Percentiles rank a stretch among this genome's conserved stretches.
phyloP scores from a whole-genome alignment of 768 basidiomycete species.

The Psilocybe azurescens region DNA sequence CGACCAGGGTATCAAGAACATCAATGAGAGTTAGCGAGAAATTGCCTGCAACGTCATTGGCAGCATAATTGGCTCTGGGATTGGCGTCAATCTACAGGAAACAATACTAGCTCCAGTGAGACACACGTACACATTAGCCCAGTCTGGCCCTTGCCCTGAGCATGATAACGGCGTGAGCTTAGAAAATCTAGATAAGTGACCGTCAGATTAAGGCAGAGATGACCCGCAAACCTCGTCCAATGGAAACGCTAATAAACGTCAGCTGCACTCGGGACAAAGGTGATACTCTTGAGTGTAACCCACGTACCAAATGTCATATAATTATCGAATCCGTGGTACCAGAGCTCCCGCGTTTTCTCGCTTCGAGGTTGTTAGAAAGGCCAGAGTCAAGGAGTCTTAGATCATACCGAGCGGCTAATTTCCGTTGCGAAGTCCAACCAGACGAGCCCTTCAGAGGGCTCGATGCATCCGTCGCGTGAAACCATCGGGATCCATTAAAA shows the following conservation, averaged over 20 bases:
- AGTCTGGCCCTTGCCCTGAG: conserved; percentile 85
- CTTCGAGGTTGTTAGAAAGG: conserved; percentile 38
- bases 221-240: conserved; percentile 70
- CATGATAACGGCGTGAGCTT: conserved; percentile 92
- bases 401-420: conserved; percentile 59
- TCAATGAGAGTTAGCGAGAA: conserved; percentile 87
- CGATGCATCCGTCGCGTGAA: conserved; percentile 38
- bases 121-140: conserved; percentile 73
- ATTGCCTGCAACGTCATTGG: conserved; percentile 95
- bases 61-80: conserved; percentile 67
- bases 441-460: conserved; percentile 33
- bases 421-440: conserved; percentile 64
- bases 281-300: neutral
- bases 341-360: conserved; percentile 75
- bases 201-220: neutral
- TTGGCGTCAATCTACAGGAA: conserved; percentile 9
- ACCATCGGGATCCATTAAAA: conserved; percentile 37
- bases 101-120: neutral
- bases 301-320: conserved; percentile 83
- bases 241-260: conserved; percentile 69
- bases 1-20: conserved; percentile 87
- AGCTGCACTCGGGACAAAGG: conserved; percentile 3
- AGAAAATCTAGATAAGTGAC: neutral
- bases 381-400: neutral
- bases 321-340: conserved; percentile 89